Percentiles rank a stretch among this genome's conserved stretches.
phyloP scores from a whole-genome alignment of 768 basidiomycete genomes.

The Cyclocybe cylindracea region DNA sequence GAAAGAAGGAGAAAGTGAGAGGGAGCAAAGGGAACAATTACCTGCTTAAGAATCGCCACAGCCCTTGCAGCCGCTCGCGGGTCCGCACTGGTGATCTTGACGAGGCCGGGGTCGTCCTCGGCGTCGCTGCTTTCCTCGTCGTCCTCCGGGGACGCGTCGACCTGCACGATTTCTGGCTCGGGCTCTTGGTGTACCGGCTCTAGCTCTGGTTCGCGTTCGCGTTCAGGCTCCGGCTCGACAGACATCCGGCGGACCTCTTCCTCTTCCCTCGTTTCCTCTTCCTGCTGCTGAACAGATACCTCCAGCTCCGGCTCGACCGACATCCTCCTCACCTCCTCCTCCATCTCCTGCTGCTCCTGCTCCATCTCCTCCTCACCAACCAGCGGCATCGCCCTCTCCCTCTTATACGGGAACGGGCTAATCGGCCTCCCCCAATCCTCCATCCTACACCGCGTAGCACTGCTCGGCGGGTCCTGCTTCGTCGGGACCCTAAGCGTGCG shows the following conservation, averaged over 20 bases:
- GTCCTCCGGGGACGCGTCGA: conserved; percentile 24
- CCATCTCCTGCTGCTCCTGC: too few species aligned
- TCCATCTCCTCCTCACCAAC: conserved; percentile 16
- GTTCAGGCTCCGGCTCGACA: conserved; percentile 18
- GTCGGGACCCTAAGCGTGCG: conserved; percentile 56
- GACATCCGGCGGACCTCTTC: conserved; percentile 17
- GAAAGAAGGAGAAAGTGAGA: conserved; percentile 1
- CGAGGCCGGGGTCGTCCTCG: conserved; percentile 54
- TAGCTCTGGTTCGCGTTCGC: conserved; percentile 28
- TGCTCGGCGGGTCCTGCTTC: conserved; percentile 67
- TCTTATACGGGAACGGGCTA: conserved; percentile 63
- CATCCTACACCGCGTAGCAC: conserved; percentile 47
- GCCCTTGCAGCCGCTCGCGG: conserved; percentile 87
- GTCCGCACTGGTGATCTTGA: conserved; percentile 85
- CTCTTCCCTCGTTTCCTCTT: conserved; percentile 27
- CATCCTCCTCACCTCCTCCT: conserved; percentile 17
- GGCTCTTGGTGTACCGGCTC: conserved; percentile 24
- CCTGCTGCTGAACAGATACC: conserved; percentile 5
- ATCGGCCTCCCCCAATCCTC: conserved; percentile 70
- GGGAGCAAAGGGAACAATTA: conserved; percentile 38
- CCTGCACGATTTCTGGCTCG: conserved; percentile 5
- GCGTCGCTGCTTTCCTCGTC: conserved; percentile 29
- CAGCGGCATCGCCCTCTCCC: conserved; percentile 21
- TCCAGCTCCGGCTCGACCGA: conserved; percentile 12
- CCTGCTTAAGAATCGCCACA: conserved; percentile 91